Percentiles rank a stretch among this genome's conserved stretches.
Conservation (phyloP, 2,329 filamentous ascomycete genomes). For the Fusarium sp. region DNA sequence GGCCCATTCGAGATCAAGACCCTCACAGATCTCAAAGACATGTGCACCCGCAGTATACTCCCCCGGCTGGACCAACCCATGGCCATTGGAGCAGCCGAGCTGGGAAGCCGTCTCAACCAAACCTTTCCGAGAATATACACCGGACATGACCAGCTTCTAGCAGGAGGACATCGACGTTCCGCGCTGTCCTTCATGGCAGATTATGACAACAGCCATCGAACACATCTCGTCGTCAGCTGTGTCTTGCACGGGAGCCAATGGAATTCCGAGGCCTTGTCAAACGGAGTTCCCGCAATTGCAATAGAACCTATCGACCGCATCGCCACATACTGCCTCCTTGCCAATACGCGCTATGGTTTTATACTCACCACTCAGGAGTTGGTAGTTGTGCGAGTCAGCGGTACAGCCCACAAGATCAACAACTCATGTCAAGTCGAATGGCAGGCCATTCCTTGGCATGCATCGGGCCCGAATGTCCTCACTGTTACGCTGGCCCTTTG, state of each 20-base stretch:
- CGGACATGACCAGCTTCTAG: too few species aligned
- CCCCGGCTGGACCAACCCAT: neutral
- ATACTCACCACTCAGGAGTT: constrained; percentile 4
- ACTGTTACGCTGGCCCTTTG: constrained; percentile 6
- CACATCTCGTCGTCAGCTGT: neutral
- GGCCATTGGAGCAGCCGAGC: too few species aligned
- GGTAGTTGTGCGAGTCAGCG: neutral
- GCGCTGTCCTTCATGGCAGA: too few species aligned
- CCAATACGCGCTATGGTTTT: neutral
- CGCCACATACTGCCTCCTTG: neutral
- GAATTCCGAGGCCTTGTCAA: neutral
- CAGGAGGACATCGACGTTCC: too few species aligned
- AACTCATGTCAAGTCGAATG: neutral
- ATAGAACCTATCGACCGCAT: neutral
- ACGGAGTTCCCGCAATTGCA: too few species aligned
- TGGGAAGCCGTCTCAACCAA: too few species aligned
- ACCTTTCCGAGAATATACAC: too few species aligned
- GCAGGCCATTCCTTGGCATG: constrained; percentile 7
- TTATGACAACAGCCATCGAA: neutral
- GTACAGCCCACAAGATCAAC: too few species aligned
- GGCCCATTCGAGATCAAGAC: too few species aligned
- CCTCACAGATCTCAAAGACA: neutral
- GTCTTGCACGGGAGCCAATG: neutral
- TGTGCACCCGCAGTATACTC: neutral
- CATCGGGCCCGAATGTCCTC: neutral